Base-by-base conservation (phyloP, 345 rosid genomes). In the Moricandia arvensis region DNA sequence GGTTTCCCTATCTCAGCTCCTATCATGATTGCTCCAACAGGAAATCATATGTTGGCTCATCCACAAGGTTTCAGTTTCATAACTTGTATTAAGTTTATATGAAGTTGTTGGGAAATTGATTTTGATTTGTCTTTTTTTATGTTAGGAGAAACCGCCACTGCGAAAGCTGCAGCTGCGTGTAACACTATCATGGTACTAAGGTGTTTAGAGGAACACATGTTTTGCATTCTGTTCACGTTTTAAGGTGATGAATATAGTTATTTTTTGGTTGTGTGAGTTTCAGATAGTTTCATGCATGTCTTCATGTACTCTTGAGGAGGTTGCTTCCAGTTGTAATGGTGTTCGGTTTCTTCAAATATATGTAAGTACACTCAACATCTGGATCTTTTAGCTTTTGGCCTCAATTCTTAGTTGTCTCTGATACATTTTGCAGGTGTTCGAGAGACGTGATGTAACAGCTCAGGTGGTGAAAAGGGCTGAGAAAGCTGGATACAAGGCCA, bases 111-210 rank as follows among this genome's bases (percentile, higher is more conserved):
- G 8, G 10, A 1, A n/a, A 0, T 33, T 57, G 29, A 26, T 27
- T 8, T 37, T 80, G 33, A 79, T 81, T 55, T 62, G 21, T 43
- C 31, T 74, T 70, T 38, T n/a, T 29, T 51, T n/a, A 2, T 71
- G 58, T 57, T 83, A 94, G 98, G 97, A 43, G 98, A 94, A 82
- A 82, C 80, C 41, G 96, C 93, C 30, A 91, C 96, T 9, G 97
- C 98, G 9, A 87, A 83, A 88, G 97, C 97, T 57, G 96, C 95
- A 41, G 93, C 96, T 84, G 81, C 88, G 0, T 82, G 86, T 74
- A 84, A 88, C 80, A 88, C 93, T 30, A 89, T 90, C 75, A 91
- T 91, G 98, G 97, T 93, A 89, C 15, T 30, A 5, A 38, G 7
- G 4, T 67, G 64, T 34, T 1, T 61, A 31, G 13, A 53, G 9